These are phyloP conservation scores for Oryza brachyantha DNA, from an alignment of 176 grass and related monocot species.

Conservation along the genomic window DNA sequence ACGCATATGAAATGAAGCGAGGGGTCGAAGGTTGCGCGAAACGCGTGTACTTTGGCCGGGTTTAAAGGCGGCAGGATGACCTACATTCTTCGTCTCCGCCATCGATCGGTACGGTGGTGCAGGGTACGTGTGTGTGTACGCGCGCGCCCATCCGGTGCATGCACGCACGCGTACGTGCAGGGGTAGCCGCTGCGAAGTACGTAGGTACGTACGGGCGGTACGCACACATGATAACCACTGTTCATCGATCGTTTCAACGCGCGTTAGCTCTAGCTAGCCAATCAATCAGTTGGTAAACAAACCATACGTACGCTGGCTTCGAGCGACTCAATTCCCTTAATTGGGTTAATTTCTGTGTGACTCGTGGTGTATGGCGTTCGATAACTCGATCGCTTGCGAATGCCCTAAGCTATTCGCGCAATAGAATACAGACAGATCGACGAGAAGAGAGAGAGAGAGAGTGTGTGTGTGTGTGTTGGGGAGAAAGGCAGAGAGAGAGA, in stretches of 20 bases:
- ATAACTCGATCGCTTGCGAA: constrained; percentile 26
- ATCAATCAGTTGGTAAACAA: constrained; percentile 15
- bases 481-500: background rate
- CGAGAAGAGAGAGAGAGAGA: background rate
- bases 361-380: background rate
- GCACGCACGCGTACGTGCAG: too few species aligned
- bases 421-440: background rate
- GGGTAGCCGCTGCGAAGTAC: background rate
- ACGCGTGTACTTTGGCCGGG: background rate
- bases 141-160: too few species aligned
- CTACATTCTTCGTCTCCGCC: background rate
- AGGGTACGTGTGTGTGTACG: background rate
- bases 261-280: background rate
- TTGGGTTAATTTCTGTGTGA: background rate
- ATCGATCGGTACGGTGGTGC: background rate
- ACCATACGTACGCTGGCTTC: background rate
- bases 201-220: background rate
- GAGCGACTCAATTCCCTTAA: too few species aligned
- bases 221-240: background rate
- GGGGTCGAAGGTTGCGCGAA: background rate
- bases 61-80: constrained; percentile 11
- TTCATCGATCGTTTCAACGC: background rate
- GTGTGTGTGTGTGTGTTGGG: too few species aligned
- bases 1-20: background rate
- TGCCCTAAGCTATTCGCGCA: constrained; percentile 18